These are phyloP conservation scores for Solanum pinnatisectum DNA, from an alignment of 257 asterid species.

Conservation along the genomic window DNA sequence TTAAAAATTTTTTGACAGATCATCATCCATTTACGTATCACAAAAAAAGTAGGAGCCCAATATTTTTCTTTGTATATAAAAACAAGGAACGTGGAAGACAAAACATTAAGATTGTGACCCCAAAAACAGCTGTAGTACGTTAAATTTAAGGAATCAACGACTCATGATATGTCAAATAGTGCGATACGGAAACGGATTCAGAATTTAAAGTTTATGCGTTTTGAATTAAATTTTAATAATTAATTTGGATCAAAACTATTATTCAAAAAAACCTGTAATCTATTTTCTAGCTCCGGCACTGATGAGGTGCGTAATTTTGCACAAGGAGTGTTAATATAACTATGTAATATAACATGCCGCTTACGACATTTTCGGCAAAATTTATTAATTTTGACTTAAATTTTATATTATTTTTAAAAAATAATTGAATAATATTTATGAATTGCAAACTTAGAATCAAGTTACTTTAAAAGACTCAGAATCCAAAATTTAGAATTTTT, in stretches of 20 bases:
- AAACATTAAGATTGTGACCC: not conserved
- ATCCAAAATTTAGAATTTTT: not conserved
- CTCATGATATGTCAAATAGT: not conserved
- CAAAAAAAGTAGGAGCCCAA: not conserved
- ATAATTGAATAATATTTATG: not conserved
- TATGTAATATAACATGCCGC: not conserved
- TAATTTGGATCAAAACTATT: too few species aligned
- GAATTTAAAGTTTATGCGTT: not conserved
- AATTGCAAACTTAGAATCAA: not conserved
- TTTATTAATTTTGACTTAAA: too few species aligned
- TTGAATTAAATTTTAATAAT: too few species aligned
- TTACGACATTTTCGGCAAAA: too few species aligned
- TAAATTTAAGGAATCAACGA: not conserved
- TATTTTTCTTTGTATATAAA: not conserved
- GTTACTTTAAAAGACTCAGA: not conserved
- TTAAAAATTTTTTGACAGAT: not conserved
- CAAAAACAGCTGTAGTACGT: not conserved
- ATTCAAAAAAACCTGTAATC: not conserved
- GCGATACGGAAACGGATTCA: rapidly evolving
- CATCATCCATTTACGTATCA: not conserved
- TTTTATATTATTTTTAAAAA: not conserved
- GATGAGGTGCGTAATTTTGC: not conserved
- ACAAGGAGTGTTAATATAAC: not conserved
- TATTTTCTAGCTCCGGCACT: not conserved
- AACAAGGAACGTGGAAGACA: not conserved